phyloP scores from a whole-genome alignment of 139 green algal genomes.

The Chlorella sp. region DNA sequence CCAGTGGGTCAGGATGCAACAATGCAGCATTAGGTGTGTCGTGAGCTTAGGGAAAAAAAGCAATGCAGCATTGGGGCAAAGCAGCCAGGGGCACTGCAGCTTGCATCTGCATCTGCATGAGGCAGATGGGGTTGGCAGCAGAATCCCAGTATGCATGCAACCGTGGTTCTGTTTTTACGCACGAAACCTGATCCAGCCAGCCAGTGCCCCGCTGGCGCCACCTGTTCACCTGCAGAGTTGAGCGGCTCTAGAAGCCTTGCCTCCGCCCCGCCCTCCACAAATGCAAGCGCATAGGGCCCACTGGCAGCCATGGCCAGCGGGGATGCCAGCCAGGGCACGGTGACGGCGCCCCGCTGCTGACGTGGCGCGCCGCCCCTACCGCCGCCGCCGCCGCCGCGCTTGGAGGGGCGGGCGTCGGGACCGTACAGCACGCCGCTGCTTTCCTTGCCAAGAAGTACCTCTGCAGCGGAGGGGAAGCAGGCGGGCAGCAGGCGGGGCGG shows the following conservation, averaged over 20 bases:
- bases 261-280: constrained; percentile 62
- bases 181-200: background rate
- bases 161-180: background rate
- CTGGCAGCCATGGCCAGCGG: constrained; percentile 54
- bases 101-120: too few relatives aligned
- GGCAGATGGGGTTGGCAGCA: background rate
- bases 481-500: background rate
- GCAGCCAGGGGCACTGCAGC: background rate
- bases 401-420: constrained; percentile 30
- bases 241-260: constrained; percentile 41
- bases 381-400: too few relatives aligned
- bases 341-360: background rate
- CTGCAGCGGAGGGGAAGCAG: background rate
- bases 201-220: background rate
- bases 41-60: too few relatives aligned
- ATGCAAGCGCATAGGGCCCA: constrained; percentile 62
- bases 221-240: background rate
- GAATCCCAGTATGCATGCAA: too few relatives aligned
- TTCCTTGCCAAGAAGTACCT: constrained; percentile 63
- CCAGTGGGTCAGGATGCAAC: background rate
- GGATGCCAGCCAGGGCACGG: constrained; percentile 53
- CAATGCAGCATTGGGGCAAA: background rate
- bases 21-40: background rate
- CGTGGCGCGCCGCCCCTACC: background rate
- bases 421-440: constrained; percentile 60